phyloP scores from a whole-genome alignment of 345 rosid species.

The Lagerstroemia speciosa region DNA sequence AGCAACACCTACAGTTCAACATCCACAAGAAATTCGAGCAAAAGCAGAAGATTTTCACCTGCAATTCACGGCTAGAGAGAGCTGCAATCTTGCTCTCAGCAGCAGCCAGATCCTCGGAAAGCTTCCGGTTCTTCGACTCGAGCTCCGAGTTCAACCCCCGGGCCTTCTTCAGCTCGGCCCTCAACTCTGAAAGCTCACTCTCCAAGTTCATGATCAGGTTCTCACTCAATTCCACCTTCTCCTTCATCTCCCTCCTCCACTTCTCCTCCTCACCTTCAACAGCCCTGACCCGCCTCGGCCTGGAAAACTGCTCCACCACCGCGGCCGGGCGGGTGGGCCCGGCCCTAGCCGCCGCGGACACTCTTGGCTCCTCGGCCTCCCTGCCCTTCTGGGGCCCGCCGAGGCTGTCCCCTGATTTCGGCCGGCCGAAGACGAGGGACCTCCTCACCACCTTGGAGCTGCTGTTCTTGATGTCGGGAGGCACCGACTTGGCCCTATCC shows the following conservation, averaged over 20 bases:
- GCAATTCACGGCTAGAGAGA: slow-evolving; percentile 33
- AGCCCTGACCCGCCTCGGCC: slow-evolving; percentile 34
- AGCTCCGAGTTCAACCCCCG: slow-evolving; percentile 42
- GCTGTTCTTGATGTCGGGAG: slow-evolving; percentile 29
- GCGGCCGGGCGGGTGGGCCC: slow-evolving; percentile 27
- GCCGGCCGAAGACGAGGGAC: slow-evolving; percentile 27
- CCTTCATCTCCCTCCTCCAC: slow-evolving; percentile 35
- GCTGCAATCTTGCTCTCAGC: slow-evolving; percentile 54
- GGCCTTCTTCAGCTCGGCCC: slow-evolving; percentile 52
- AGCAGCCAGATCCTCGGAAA: slow-evolving; percentile 49
- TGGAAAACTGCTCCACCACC: slow-evolving; percentile 42
- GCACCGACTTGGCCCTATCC: slow-evolving; percentile 34
- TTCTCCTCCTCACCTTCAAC: slow-evolving; percentile 14
- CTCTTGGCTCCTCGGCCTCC: slow-evolving; percentile 16
- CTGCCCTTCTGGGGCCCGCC: slow-evolving; percentile 28
- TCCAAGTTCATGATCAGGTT: slow-evolving; percentile 51
- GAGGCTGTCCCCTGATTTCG: slow-evolving; percentile 38
- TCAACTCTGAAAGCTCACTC: slow-evolving; percentile 39
- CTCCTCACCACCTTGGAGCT: slow-evolving; percentile 18
- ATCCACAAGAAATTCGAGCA: neutral
- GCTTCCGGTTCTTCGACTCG: slow-evolving; percentile 43
- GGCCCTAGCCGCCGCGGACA: slow-evolving; percentile 18
- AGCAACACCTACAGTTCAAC: neutral
- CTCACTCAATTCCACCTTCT: slow-evolving; percentile 43
- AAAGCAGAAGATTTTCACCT: slow-evolving; percentile 9